Percentiles rank a stretch among this genome's conserved stretches.
Evolutionary conservation across 2,329 filamentous ascomycete genomes (phyloP).

Genomic region (Cladosporium sp.): DNA sequence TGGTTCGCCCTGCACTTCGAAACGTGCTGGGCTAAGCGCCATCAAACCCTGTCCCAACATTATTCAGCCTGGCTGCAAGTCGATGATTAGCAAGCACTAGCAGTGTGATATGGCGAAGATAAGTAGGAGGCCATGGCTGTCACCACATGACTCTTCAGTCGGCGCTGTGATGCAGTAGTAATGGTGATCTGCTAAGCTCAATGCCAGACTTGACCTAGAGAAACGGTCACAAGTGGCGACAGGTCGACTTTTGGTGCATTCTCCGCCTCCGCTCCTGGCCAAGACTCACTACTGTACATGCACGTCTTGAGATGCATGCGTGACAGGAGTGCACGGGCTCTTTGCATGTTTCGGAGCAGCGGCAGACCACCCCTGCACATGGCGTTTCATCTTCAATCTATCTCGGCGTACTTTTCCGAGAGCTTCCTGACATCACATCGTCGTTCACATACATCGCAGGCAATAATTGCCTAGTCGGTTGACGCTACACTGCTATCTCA

Average conservation of each 20-base stretch:
- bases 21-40: background rate
- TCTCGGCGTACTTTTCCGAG: background rate
- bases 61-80: background rate
- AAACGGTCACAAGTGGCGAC: too few species aligned
- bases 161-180: too few species aligned
- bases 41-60: background rate
- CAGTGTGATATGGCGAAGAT: too few species aligned
- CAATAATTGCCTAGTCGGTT: too few species aligned
- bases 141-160: too few species aligned
- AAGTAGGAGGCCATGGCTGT: too few species aligned
- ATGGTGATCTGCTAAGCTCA: too few species aligned
- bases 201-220: too few species aligned
- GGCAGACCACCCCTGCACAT: background rate
- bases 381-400: background rate
- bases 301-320: background rate
- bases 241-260: too few species aligned
- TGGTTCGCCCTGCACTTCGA: background rate
- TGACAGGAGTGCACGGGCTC: background rate
- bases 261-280: background rate
- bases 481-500: too few species aligned
- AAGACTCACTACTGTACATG: too few species aligned
- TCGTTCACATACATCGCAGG: too few species aligned
- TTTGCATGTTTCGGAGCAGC: background rate
- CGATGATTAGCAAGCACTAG: background rate
- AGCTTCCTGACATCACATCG: background rate